Percentiles rank a stretch among this genome's conserved stretches.
phyloP scores from a whole-genome alignment of 2,329 filamentous ascomycete species.

The Rhinocladiella similis region DNA sequence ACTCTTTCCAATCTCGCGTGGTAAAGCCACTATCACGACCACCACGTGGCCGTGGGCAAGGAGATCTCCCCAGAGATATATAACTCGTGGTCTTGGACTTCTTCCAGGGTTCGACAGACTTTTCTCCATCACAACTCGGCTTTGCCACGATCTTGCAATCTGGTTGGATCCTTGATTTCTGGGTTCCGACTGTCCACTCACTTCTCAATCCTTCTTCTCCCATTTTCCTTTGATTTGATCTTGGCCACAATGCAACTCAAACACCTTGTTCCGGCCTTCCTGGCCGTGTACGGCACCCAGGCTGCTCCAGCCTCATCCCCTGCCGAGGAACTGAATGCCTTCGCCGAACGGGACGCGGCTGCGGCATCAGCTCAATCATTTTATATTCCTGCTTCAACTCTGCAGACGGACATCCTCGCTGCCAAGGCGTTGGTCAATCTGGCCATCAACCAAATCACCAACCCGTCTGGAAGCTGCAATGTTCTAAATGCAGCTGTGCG shows the following conservation, averaged over 20 bases:
- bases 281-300: conserved; percentile 7
- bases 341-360: conserved; percentile 15
- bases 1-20: conserved; percentile 13
- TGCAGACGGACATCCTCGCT: conserved; percentile 36
- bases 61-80: conserved; percentile 3
- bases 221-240: neutral
- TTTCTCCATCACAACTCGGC: conserved; percentile 6
- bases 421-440: conserved; percentile 37
- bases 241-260: conserved; percentile 19
- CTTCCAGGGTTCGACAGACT: neutral
- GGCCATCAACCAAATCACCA: conserved; percentile 28
- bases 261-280: conserved; percentile 12
- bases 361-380: conserved; percentile 2
- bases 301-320: conserved; percentile 13
- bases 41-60: conserved; percentile 11
- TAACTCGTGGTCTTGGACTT: too few relatives aligned
- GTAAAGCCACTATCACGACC: neutral
- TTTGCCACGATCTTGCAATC: conserved; percentile 10
- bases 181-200: conserved; percentile 10
- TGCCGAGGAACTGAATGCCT: conserved; percentile 1
- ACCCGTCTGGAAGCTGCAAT: conserved; percentile 33
- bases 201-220: neutral
- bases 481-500: conserved; percentile 41
- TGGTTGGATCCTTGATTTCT: conserved; percentile 3
- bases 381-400: conserved; percentile 20